phyloP scores from a whole-genome alignment of 192 early-diverging fungal genomes.

The Coemansia sp. region DNA sequence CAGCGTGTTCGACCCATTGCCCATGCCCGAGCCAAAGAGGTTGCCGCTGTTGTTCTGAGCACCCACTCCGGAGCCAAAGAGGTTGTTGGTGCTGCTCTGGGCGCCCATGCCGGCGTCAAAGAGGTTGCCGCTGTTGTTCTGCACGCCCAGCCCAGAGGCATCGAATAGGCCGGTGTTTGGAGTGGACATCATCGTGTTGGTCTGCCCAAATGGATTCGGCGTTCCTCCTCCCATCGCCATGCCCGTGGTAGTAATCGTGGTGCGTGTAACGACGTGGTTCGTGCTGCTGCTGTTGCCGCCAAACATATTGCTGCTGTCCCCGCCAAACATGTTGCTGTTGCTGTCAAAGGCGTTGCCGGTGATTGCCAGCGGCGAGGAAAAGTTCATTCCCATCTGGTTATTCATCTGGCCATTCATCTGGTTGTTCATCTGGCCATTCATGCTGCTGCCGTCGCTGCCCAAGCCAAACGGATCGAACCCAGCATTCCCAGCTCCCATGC shows the following conservation, averaged over 20 bases:
- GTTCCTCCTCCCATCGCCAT: slow-evolving; percentile 8
- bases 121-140: not conserved
- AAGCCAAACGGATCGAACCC: slow-evolving; percentile 50
- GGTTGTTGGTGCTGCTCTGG: not conserved
- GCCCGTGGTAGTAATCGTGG: slow-evolving; percentile 26
- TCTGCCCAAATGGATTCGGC: slow-evolving; percentile 38
- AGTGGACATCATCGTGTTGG: slow-evolving; percentile 12
- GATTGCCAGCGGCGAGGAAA: slow-evolving; percentile 14
- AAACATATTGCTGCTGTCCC: slow-evolving; percentile 13
- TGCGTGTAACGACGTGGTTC: slow-evolving; percentile 37
- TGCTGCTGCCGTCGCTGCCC: slow-evolving; percentile 3
- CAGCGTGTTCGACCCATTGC: not conserved
- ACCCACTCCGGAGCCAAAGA: slow-evolving; percentile 6
- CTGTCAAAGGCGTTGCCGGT: slow-evolving; percentile 15
- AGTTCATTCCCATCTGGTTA: slow-evolving; percentile 8
- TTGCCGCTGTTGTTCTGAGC: not conserved
- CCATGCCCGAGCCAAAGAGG: slow-evolving; percentile 10
- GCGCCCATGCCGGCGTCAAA: slow-evolving; percentile 8
- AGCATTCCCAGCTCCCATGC: slow-evolving; percentile 3
- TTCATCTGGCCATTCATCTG: not conserved
- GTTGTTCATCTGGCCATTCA: slow-evolving; percentile 11
- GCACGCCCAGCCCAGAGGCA: slow-evolving; percentile 4
- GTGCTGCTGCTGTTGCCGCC: slow-evolving; percentile 26
- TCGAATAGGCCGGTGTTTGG: slow-evolving; percentile 20
- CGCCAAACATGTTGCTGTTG: slow-evolving; percentile 13